These are phyloP conservation scores for Mycena epipterygia DNA, from an alignment of 768 basidiomycete genomes.

Conservation along the genomic window DNA sequence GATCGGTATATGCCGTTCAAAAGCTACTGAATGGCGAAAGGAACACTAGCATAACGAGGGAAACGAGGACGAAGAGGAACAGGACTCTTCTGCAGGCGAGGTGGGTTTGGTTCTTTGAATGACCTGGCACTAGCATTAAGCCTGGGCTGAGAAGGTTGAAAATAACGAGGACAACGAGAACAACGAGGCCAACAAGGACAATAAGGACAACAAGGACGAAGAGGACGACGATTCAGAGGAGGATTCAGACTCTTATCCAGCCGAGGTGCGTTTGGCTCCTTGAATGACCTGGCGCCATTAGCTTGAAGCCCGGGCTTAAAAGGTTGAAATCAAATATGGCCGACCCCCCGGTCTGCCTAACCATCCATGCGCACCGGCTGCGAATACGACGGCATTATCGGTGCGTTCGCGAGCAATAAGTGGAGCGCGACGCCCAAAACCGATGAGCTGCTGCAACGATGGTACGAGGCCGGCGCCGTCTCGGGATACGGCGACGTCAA, in stretches of 20 bases:
- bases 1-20: conserved; percentile 15
- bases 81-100: not conserved
- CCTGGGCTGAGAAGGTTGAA: not conserved
- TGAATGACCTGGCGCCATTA: not conserved
- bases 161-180: no score
- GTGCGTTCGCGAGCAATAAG: not conserved
- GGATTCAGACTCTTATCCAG: not conserved
- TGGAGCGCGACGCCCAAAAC: not conserved
- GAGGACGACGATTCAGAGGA: not conserved
- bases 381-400: conserved; percentile 4
- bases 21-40: conserved; percentile 13
- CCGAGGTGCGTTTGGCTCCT: not conserved
- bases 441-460: conserved; percentile 4
- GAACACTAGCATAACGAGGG: not conserved
- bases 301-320: not conserved
- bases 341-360: not conserved
- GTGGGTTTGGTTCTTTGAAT: conserved; percentile 7
- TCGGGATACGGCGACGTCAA: conserved; percentile 45
- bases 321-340: not conserved
- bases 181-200: no score
- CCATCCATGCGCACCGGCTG: conserved; percentile 5
- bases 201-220: no score
- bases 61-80: not conserved
- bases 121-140: not conserved
- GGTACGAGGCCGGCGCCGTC: conserved; percentile 31